Evolutionary conservation across 164 flowering plant species (phyloP), one percentile per base, ranked within the genome.

Genomic region (Protea cynaroides): DNA sequence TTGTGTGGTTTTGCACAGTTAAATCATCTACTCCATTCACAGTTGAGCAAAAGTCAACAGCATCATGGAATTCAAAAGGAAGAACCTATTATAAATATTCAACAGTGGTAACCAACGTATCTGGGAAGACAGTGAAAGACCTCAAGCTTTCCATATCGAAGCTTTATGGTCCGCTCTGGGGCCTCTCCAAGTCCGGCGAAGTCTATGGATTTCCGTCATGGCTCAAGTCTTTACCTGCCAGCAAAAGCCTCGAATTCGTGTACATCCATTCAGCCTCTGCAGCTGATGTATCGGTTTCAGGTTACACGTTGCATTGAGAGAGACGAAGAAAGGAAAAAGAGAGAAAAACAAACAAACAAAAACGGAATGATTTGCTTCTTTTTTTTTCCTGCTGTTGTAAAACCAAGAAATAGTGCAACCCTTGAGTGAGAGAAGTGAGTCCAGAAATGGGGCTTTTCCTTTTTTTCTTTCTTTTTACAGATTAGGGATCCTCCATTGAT

Each of bases 111-210:
- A 85, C 83, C n/a, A 92, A 90, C 81, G 85, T 82, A 52, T 90
- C 96, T 0, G 36, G 60, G 0, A 90, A 84, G 78, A 79, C 82
- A 11, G 25, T 92, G 47, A 88, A 74, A 69, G 72, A 78, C 56
- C 72, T 92, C 56, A 77, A 84, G 74, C 80, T 92, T 58, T 78
- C 82, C 14, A 75, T 92, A 15, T 65, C 82, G 22, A 77, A 88
- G 64, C 92, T 92, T 22, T 82, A 85, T 51, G 98, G 96, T 56
- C 95, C 96, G 13, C 49, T 88, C 4, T 92, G 96, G 96, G 98
- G 98, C 24, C 91, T 92, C n/a, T 69, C 79, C 14, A 78, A 75
- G 59, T 69, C 71, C 0, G 82, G 76, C 1, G 72, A 73, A 24
- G 69, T 77, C 5, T 90, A 86, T 34, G 54, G 44, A 25, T 83